Evolutionary conservation across 1,139 yeast genomes (phyloP), one percentile per base, ranked within the genome.

Genomic region (Sugiyamaella grinbergsii): DNA sequence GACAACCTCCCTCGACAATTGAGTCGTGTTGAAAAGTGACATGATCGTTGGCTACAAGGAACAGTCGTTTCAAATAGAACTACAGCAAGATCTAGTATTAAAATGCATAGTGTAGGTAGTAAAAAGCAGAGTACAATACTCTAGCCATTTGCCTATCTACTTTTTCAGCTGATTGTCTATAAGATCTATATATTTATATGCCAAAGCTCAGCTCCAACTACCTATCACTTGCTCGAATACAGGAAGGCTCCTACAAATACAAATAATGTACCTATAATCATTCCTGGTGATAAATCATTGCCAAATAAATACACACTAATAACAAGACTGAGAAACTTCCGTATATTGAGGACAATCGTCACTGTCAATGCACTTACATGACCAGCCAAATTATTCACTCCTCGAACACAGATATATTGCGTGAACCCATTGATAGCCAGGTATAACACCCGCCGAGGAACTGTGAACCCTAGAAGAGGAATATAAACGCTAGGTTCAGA

Each of bases 351-450:
- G 0, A 82, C 78, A 22, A 85, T 77, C 0, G 82, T 76, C 1
- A 85, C 79, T 0, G 87, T 80, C 44, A 85, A 64, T 0, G 91
- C 85, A 24, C 80, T 71, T 1, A 82, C 72, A 24, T 67, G 68
- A 5, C 85, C 80, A 0, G 84, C 81, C 19, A 85, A 68, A 60
- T 73, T 73, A 61, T 82, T 83, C 18, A 84, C 91, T 2, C 91
- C 90, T 13, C 79, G 69, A 1, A 83, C 80, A 62, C 94, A 85
- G 3, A 80, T 50, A 58, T 78, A 77, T 64, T 85, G 94, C 0
- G 90, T 79, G 0, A 73, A 42, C n/a, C 78, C 77, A 62, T 84
- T 85, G 16, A 73, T 55, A 2, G 61, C 33, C 40, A 73, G 64
- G 49, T 64, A 71, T 18, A 66, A 45, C 10, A 72, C 51, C 22